These are phyloP conservation scores for Microstegium vimineum DNA, from an alignment of 176 grass and related monocot species.

Conservation along the genomic window DNA sequence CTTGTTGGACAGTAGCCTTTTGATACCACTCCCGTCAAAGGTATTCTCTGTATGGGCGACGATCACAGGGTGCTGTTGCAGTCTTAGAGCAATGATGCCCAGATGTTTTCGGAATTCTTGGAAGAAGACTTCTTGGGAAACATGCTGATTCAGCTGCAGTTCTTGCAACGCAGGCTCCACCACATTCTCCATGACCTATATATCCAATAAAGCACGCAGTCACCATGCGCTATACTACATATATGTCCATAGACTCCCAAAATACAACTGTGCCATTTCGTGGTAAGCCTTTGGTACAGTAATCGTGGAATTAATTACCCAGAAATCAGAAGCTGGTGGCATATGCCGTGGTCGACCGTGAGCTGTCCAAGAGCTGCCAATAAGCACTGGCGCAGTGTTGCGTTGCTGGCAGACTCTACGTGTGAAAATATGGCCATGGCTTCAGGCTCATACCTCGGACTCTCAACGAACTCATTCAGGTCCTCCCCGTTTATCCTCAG, in stretches of 20 bases:
- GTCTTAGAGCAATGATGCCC: slow-evolving; percentile 19
- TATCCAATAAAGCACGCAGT: not conserved
- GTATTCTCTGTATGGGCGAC: slow-evolving; percentile 84
- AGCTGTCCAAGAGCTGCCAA: slow-evolving; percentile 49
- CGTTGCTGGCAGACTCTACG: slow-evolving; percentile 22
- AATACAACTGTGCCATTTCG: not conserved
- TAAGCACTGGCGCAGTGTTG: slow-evolving; percentile 40
- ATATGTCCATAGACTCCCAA: too few species aligned
- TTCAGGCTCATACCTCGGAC: slow-evolving; percentile 51
- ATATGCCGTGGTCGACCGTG: slow-evolving; percentile 78
- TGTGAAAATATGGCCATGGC: slow-evolving; percentile 50
- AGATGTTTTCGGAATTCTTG: slow-evolving; percentile 61
- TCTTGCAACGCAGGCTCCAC: slow-evolving; percentile 51
- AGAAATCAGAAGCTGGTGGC: slow-evolving; percentile 69
- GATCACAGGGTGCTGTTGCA: slow-evolving; percentile 66
- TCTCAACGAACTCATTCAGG: slow-evolving; percentile 57
- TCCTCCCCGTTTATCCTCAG: slow-evolving; percentile 88
- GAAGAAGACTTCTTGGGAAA: slow-evolving; percentile 60
- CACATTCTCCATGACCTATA: slow-evolving; percentile 60
- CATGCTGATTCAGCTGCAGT: slow-evolving; percentile 40
- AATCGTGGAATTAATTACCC: slow-evolving; percentile 41
- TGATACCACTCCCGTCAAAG: slow-evolving; percentile 78
- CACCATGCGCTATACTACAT: not conserved
- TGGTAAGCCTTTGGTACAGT: not conserved
- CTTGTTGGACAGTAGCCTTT: slow-evolving; percentile 54